Evolutionary conservation across 2,329 filamentous ascomycete genomes (phyloP).

Genomic region (Dactylonectria estremocensis): DNA sequence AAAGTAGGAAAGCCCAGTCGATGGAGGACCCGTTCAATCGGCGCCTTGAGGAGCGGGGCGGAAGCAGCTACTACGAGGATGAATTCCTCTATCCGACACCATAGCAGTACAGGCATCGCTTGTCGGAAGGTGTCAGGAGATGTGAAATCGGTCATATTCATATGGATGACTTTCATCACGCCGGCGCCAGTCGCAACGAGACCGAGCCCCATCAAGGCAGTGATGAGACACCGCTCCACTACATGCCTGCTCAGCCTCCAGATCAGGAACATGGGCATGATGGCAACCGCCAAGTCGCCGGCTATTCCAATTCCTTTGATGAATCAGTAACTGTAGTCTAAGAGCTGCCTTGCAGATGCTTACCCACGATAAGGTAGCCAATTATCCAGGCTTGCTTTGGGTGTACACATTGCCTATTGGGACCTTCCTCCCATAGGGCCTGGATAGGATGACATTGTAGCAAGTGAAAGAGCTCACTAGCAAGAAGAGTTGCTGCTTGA

Average conservation of each 20-base stretch:
- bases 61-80: constrained; percentile 14
- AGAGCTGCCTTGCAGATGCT: not conserved
- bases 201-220: constrained; percentile 16
- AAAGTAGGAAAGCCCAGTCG: too few relatives aligned
- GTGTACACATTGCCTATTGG: not conserved
- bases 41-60: constrained; percentile 19
- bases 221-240: constrained; percentile 9
- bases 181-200: not conserved
- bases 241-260: constrained; percentile 7
- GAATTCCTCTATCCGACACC: constrained; percentile 19
- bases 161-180: too few relatives aligned
- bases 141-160: too few relatives aligned
- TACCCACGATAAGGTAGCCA: constrained; percentile 11
- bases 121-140: too few relatives aligned
- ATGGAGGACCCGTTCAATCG: constrained; percentile 6
- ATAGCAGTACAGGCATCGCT: too few relatives aligned
- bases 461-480: not conserved
- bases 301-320: constrained; percentile 7
- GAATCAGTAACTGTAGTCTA: not conserved
- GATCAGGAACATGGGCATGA: constrained; percentile 20
- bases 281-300: constrained; percentile 10
- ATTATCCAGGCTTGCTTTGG: constrained; percentile 1
- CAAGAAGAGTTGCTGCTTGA: not conserved
- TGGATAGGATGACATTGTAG: constrained; percentile 3
- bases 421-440: constrained; percentile 1